Evolutionary conservation across 2,329 filamentous ascomycete genomes (phyloP), one percentile per base, ranked within the genome.

Genomic region (Huntiella abstrusa): DNA sequence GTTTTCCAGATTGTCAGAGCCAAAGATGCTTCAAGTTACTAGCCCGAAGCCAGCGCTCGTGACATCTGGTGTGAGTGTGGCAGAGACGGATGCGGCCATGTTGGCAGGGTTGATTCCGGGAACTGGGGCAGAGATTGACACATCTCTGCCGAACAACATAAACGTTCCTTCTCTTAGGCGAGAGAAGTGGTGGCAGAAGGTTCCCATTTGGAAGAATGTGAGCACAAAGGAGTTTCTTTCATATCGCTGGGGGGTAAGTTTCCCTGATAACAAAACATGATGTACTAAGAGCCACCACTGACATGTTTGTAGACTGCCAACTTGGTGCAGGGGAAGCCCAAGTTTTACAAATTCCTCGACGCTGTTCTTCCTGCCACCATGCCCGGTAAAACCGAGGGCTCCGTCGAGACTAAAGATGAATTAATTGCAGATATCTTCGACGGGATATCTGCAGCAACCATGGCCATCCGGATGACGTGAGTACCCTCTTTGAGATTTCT

Each of bases 401-500:
- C 35, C 2, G 32, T 33, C 1, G 48, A 49, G 28, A 42, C 48
- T 1, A 67, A 65, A 8, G 62, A 71, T 2, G 64, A 70, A 15
- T 71, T 78, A 47, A 65, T 76, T 41, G 53, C 59, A 2, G 72
- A 79, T 55, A 64, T 76, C 3, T 54, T 64, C 19, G 59, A 60
- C 12, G 75, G 73, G 8, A 64, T 77, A 45, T 62, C 60, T 15
- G 55, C 60, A 4, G 69, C 73, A 1, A 68, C 73, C 2, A 79
- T 80, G 75, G 64, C 72, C 0, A 64, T 77, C 35, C 64, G 73
- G 7, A 58, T 78, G 47, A 76, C 71, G 64, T 66, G 52, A 55
- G 62, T 56, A 4, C 12, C 8, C 33, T 8, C 11, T 28, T 16
- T 17, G 16, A 12, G 11, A 8, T 17, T 6, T 13, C 12, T 34